These are phyloP conservation scores for Alopecurus myosuroides DNA, from an alignment of 176 grass and related monocot species.

Conservation along the genomic window DNA sequence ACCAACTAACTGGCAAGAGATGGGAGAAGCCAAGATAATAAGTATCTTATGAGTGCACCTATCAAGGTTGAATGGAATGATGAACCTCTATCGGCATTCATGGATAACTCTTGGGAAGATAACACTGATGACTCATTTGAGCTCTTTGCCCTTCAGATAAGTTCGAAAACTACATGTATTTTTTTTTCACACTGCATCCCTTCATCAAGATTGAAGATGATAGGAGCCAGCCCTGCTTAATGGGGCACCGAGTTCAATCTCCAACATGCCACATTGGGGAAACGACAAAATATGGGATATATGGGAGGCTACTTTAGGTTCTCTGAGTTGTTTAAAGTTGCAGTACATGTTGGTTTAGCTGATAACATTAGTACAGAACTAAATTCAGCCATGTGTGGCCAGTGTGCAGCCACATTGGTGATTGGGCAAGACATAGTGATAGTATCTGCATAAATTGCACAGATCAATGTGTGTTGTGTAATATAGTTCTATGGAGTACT, in stretches of 20 bases:
- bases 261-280: too few relatives aligned
- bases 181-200: not conserved
- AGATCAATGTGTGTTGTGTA: not conserved
- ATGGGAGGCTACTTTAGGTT: not conserved
- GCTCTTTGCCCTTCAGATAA: not conserved
- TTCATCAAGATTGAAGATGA: not conserved
- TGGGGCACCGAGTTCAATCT: too few relatives aligned
- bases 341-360: not conserved
- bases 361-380: not conserved
- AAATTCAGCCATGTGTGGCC: not conserved
- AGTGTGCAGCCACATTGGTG: not conserved
- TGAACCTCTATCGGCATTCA: not conserved
- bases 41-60: not conserved
- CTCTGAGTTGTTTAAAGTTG: conserved; percentile 4
- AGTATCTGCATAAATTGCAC: not conserved
- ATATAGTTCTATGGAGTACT: not conserved
- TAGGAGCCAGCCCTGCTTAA: too few relatives aligned
- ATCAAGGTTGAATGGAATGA: not conserved
- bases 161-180: not conserved
- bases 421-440: not conserved
- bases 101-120: not conserved
- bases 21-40: not conserved
- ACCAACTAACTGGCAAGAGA: not conserved
- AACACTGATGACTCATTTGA: not conserved
- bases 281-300: too few relatives aligned